Conservation (phyloP, 306 rosid genomes). For the Medicago arabica region DNA sequence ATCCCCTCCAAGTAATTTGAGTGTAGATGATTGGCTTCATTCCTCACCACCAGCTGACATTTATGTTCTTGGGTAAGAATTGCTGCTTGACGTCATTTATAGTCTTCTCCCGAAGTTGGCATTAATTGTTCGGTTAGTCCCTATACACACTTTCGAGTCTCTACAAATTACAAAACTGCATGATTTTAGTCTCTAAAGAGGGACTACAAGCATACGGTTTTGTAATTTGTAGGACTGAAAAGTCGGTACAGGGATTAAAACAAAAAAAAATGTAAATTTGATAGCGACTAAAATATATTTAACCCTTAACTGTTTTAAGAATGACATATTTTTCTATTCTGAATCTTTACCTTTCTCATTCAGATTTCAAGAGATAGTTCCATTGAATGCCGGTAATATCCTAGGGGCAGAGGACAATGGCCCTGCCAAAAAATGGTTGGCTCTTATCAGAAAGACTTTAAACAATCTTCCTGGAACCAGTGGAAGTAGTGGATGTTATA, state of each 20-base stretch:
- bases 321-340: slow-evolving; percentile 32
- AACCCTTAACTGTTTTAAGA: slow-evolving; percentile 17
- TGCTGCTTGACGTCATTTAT: slow-evolving; percentile 16
- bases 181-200: neutral
- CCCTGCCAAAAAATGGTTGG: slow-evolving; percentile 98
- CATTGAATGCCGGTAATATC: slow-evolving; percentile 96
- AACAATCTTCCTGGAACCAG: slow-evolving; percentile 96
- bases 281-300: neutral
- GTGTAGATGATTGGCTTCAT: slow-evolving; percentile 93
- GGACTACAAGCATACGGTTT: neutral
- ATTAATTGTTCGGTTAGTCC: neutral
- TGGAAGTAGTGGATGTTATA: slow-evolving; percentile 74
- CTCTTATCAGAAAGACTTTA: slow-evolving; percentile 87
- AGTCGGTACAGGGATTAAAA: neutral
- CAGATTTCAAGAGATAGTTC: slow-evolving; percentile 99
- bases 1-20: slow-evolving; percentile 86
- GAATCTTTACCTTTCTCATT: slow-evolving; percentile 23
- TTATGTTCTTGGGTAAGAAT: slow-evolving; percentile 95
- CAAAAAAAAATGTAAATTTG: neutral
- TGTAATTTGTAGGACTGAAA: neutral
- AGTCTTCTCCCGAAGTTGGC: slow-evolving; percentile 21
- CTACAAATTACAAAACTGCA: neutral
- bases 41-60: slow-evolving; percentile 97
- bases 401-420: slow-evolving; percentile 99
- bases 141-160: neutral